Conservation (phyloP, 1,139 yeast genomes). For the Candida glucosophila region DNA sequence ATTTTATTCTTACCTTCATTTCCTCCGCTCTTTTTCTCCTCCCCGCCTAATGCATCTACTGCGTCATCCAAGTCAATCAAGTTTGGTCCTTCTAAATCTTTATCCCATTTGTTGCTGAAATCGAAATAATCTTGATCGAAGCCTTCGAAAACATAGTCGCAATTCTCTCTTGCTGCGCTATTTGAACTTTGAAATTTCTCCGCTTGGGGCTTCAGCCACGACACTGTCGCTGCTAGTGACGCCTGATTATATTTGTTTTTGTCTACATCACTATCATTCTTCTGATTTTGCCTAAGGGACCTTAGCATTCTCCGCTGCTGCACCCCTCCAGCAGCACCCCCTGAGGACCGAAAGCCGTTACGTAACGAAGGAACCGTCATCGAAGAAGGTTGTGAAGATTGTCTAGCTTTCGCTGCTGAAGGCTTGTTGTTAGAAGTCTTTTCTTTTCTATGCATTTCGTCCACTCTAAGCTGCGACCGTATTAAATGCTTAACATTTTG, state of each 20-base stretch:
- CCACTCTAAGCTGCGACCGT: constrained; percentile 34
- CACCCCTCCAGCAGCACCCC: constrained; percentile 5
- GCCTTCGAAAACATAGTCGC: constrained; percentile 30
- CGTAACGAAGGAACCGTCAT: constrained; percentile 25
- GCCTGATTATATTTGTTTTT: constrained; percentile 13
- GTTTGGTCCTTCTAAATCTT: constrained; percentile 14
- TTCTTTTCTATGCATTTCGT: constrained; percentile 21
- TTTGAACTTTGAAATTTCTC: constrained; percentile 8
- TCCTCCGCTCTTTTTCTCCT: constrained; percentile 7
- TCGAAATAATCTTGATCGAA: constrained; percentile 37
- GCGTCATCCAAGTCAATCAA: constrained; percentile 28
- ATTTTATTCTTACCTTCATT: constrained; percentile 4
- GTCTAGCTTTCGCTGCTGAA: constrained; percentile 7
- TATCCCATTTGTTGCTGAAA: constrained; percentile 23
- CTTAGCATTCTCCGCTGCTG: constrained; percentile 24
- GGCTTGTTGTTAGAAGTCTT: not conserved
- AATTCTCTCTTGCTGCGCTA: constrained; percentile 2
- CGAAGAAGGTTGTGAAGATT: constrained; percentile 5
- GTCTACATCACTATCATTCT: constrained; percentile 2
- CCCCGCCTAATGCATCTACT: not conserved
- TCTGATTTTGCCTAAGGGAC: constrained; percentile 21
- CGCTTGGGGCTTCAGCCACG: constrained; percentile 26
- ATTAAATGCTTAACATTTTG: constrained; percentile 41
- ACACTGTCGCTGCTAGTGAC: constrained; percentile 38
- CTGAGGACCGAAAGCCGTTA: constrained; percentile 7